phyloP scores from a whole-genome alignment of 805 yeast genomes.

The Yamadazyma nakazawae region DNA sequence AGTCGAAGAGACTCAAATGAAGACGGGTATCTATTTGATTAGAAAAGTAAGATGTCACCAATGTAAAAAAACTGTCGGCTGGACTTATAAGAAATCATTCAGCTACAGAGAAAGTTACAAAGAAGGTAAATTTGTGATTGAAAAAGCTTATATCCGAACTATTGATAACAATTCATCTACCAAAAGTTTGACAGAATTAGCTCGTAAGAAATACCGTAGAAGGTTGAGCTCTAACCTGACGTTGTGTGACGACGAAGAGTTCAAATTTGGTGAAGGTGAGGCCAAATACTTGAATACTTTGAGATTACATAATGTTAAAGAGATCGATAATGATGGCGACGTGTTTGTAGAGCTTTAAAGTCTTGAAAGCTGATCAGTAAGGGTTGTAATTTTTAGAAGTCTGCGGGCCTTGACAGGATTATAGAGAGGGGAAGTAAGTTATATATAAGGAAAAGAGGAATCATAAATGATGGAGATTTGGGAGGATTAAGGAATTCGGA shows the following conservation, averaged over 20 bases:
- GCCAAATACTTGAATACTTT: constrained; percentile 14
- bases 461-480: too few species aligned
- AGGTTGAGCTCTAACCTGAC: constrained; percentile 17
- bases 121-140: constrained; percentile 45
- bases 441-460: too few species aligned
- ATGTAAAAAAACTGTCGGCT: constrained; percentile 34
- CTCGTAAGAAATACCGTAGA: constrained; percentile 19
- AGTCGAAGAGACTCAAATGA: constrained; percentile 35
- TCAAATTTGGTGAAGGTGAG: constrained; percentile 13
- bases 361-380: neutral
- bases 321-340: constrained; percentile 15
- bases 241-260: constrained; percentile 16
- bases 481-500: too few species aligned
- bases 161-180: constrained; percentile 35
- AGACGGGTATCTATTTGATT: constrained; percentile 37
- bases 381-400: neutral
- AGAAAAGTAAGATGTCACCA: constrained; percentile 39
- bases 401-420: neutral
- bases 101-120: constrained; percentile 35
- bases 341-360: constrained; percentile 15
- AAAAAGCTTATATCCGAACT: constrained; percentile 30
- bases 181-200: constrained; percentile 30
- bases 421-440: neutral
- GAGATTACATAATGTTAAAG: constrained; percentile 18
- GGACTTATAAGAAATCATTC: constrained; percentile 40